Base-by-base conservation (phyloP, 208 protist genomes). In the Trypanosoma theileri region DNA sequence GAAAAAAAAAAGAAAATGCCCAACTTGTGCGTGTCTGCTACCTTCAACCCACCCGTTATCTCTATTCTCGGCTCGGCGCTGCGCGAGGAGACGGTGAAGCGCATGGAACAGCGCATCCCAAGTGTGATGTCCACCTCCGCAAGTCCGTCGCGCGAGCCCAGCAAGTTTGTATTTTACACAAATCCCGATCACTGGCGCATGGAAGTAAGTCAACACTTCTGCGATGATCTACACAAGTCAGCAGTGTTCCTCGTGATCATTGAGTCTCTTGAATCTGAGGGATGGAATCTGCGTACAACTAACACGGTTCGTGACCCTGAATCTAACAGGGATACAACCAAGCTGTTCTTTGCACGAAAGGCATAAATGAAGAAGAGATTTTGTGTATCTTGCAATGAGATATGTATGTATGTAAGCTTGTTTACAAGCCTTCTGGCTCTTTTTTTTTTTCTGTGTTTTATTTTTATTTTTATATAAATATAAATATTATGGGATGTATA, bases 21-120 rank as follows among this genome's bases (percentile, higher is more conserved):
- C 26, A 94, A 97, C 71, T 76, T 97, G n/a, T 92, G 90, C 64
- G 91, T 96, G 66, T 92, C 89, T 35, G 86, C 80, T 71, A 87
- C 86, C 8, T 97, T 94, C 76, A 97, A 95, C 80, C 93, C 90
- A 10, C 93, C 93, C 4, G 81, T 86, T 41, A 89, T 97, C 59
- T 93, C 88, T 40, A 55, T 97, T 24, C 59, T 97, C 11, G 93
- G 93, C n/a, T 71, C 89, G 1, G 81, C 89, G 13, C 73, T 96
- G 56, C 83, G 88, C 35, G 90, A 97, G 59, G 93, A 97, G 62
- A 97, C 93, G 0, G 66, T 97, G 11, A 86, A 82, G 66, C 50
- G 77, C 13, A 75, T 97, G 66, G 93, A 97, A 73, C 63, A 85
- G 19, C 78, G 80, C 42, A 77, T 97, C 28, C 88, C 89, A 0